Evolutionary conservation across 1,139 yeast species (phyloP), one percentile per base, ranked within the genome.

Genomic region (Geotrichum bryndzae): DNA sequence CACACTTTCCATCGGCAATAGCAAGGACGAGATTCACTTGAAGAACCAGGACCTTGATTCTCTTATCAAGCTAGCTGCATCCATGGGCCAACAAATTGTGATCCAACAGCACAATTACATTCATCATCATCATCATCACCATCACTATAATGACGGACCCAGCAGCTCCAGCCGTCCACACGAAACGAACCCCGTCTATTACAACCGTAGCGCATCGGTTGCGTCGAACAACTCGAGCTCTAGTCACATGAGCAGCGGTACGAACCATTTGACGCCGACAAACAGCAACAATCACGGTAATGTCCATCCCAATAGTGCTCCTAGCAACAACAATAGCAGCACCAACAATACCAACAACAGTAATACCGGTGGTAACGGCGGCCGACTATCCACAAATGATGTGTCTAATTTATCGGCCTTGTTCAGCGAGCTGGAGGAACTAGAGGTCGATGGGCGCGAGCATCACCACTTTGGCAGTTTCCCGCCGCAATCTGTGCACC

Each of bases 11-110:
- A 29, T 59, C 7, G 62, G 52, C n/a, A 45, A 60, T 35, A 50
- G 58, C 7, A 51, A 52, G 38, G 55, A 45, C 25, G 51, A 57
- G 23, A 22, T 57, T n/a, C 35, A 53, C 33, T 5, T 48, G 29
- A 55, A 55, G n/a, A 51, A 46, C 59, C 90, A 88, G 69, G 89
- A 87, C 57, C 35, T 55, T 3, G 52, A 55, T 18, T 52, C 50
- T 31, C 53, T 55, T 1, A 55, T 55, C 3, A 46, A 55, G n/a
- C 22, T 55, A n/a, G 58, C 58, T 23, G 58, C 53, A 15, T 13
- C 52, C 13, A 27, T 25, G 66, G 70, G 55, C 11, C 58, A 55
- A 31, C 58, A 55, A 48, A 23, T 55, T 48, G 58, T 55, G 10
- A 55, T 55, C 10, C 53, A 55, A 25, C 58, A 55, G 31, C 56